Conservation (phyloP, 306 rosid species). For the Begonia masoniana region DNA sequence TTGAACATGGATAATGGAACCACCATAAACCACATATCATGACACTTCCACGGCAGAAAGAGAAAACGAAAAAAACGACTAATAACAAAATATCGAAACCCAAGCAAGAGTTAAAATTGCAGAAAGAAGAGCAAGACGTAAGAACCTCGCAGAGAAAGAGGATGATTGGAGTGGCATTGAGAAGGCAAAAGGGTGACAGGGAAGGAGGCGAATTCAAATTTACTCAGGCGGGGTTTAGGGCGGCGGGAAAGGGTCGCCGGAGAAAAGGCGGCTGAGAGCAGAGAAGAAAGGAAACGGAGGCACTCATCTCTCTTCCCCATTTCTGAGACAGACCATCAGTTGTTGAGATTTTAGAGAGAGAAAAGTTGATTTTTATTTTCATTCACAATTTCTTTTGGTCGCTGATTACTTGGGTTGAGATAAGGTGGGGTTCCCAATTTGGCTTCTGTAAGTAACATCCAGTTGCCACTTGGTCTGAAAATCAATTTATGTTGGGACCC, state of each 20-base stretch:
- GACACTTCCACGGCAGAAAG: too few relatives aligned
- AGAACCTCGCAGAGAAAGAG: constrained; percentile 40
- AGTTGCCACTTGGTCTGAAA: too few relatives aligned
- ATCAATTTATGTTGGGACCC: too few relatives aligned
- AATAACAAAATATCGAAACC: too few relatives aligned
- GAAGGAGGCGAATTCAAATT: constrained; percentile 14
- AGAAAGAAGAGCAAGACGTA: neutral
- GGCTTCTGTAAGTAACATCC: too few relatives aligned
- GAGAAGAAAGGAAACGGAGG: constrained; percentile 39
- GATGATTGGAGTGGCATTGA: constrained; percentile 14
- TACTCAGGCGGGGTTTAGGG: constrained; percentile 8
- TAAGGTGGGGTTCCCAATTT: too few relatives aligned
- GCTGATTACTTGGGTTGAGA: too few relatives aligned
- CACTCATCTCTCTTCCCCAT: constrained; percentile 55
- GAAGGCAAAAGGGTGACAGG: constrained; percentile 7
- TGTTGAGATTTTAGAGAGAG: constrained; percentile 24
- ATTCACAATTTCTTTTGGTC: constrained; percentile 1
- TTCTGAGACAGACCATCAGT: constrained; percentile 16
- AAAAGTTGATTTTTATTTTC: constrained; percentile 10
- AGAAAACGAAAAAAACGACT: too few relatives aligned
- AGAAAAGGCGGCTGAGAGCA: constrained; percentile 17
- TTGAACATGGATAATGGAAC: too few relatives aligned
- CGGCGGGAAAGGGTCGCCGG: constrained; percentile 5
- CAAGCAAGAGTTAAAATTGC: neutral
- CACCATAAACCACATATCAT: too few relatives aligned